phyloP scores from a whole-genome alignment of 2,329 filamentous ascomycete genomes.

The Fusarium nisikadoi region DNA sequence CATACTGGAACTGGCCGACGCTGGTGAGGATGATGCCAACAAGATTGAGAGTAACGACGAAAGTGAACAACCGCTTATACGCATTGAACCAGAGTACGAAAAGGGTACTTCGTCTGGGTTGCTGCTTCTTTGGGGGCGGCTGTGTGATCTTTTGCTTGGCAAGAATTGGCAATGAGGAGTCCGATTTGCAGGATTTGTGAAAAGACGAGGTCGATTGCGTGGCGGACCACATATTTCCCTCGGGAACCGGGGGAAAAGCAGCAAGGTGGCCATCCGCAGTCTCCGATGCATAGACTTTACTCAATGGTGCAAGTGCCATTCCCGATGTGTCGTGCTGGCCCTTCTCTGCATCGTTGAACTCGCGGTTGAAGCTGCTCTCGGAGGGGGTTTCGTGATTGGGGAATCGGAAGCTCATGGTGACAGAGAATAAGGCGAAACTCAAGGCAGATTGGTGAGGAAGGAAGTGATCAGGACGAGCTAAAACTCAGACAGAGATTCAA shows the following conservation, averaged over 20 bases:
- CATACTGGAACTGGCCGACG: neutral
- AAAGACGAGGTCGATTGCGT: neutral
- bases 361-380: neutral
- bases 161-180: neutral
- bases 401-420: neutral
- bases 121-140: neutral
- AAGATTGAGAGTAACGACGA: neutral
- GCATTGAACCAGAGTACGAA: neutral
- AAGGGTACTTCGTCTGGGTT: fast-evolving
- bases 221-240: neutral
- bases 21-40: neutral
- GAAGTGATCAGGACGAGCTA: neutral
- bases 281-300: fast-evolving
- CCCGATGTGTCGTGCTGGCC: neutral
- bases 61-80: neutral
- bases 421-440: fast-evolving
- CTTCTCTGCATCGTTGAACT: neutral
- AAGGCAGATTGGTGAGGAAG: neutral
- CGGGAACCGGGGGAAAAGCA: neutral
- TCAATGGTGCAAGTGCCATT: neutral
- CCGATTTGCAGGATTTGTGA: neutral
- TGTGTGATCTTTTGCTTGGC: neutral
- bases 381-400: fast-evolving
- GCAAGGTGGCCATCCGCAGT: neutral
- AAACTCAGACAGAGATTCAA: neutral